phyloP scores from a whole-genome alignment of 805 yeast genomes.

The Saccharomycopsis fodiens region DNA sequence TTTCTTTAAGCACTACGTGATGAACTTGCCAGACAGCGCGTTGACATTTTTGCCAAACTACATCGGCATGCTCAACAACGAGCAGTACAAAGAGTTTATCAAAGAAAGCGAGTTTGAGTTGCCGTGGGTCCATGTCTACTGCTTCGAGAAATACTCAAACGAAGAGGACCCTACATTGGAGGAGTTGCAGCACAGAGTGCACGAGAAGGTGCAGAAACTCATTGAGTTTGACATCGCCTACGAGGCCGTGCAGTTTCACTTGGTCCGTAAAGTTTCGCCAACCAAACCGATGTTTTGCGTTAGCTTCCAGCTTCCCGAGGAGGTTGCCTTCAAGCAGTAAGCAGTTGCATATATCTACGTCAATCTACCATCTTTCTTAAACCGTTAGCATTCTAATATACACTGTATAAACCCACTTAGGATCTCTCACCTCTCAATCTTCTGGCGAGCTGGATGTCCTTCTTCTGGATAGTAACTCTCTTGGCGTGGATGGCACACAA shows the following conservation, averaged over 20 bases:
- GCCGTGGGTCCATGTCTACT: constrained; percentile 81
- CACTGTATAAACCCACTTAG: constrained; percentile 28
- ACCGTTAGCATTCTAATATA: background rate
- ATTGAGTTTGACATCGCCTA: constrained; percentile 40
- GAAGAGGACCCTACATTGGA: constrained; percentile 64
- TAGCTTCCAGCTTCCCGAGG: constrained; percentile 63
- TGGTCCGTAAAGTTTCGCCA: constrained; percentile 92
- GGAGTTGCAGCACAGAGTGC: constrained; percentile 62
- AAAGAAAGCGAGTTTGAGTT: constrained; percentile 37
- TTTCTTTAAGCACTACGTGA: constrained; percentile 65
- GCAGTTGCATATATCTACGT: no score
- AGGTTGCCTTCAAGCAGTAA: constrained; percentile 58
- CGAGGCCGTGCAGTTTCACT: constrained; percentile 53
- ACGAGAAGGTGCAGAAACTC: constrained; percentile 40
- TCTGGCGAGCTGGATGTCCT: constrained; percentile 96
- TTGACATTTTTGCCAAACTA: constrained; percentile 72
- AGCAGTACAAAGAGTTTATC: constrained; percentile 29
- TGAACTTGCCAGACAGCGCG: constrained; percentile 95
- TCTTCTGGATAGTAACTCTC: constrained; percentile 98
- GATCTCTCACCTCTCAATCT: constrained; percentile 97
- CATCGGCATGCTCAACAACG: constrained; percentile 55
- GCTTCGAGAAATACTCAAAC: constrained; percentile 84
- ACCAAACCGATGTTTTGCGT: constrained; percentile 95
- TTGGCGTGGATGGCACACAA: constrained; percentile 98
- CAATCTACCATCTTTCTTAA: background rate